Percentiles rank a stretch among this genome's conserved stretches.
These are phyloP conservation scores for Rubia yunnanensis DNA, from an alignment of 257 asterid genomes.

Conservation along the genomic window DNA sequence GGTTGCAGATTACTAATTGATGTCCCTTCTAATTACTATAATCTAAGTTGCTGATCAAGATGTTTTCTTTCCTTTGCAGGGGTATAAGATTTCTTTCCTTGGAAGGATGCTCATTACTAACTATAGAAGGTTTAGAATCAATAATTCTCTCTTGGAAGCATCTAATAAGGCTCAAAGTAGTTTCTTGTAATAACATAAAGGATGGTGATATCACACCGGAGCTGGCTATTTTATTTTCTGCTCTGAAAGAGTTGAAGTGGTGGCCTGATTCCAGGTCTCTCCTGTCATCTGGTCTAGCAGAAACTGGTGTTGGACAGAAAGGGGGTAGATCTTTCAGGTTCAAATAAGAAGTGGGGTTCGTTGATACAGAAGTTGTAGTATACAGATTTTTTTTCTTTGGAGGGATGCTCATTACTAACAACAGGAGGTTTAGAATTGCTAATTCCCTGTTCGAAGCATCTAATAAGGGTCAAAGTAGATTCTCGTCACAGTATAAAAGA, in stretches of 20 bases:
- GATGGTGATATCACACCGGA: conserved; percentile 82
- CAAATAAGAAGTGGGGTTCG: conserved; percentile 24
- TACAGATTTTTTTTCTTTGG: too few relatives aligned
- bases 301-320: conserved; percentile 81
- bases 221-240: conserved; percentile 62
- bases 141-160: conserved; percentile 76
- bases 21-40: not conserved
- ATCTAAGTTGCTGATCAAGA: not conserved
- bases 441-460: too few relatives aligned
- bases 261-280: conserved; percentile 73
- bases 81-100: conserved; percentile 54
- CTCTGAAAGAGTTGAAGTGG: conserved; percentile 84
- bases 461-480: too few relatives aligned
- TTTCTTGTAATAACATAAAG: conserved; percentile 72
- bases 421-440: too few relatives aligned
- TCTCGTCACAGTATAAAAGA: too few relatives aligned
- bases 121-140: conserved; percentile 71
- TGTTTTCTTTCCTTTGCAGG: conserved; percentile 36
- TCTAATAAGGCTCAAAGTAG: conserved; percentile 67
- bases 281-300: conserved; percentile 56
- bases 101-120: conserved; percentile 84
- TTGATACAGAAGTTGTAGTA: too few relatives aligned
- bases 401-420: too few relatives aligned
- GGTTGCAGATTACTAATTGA: not conserved
- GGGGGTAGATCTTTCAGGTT: conserved; percentile 68